Evolutionary conservation across 805 yeast genomes (phyloP), one percentile per base, ranked within the genome.

Genomic region (Pichia exigua): DNA sequence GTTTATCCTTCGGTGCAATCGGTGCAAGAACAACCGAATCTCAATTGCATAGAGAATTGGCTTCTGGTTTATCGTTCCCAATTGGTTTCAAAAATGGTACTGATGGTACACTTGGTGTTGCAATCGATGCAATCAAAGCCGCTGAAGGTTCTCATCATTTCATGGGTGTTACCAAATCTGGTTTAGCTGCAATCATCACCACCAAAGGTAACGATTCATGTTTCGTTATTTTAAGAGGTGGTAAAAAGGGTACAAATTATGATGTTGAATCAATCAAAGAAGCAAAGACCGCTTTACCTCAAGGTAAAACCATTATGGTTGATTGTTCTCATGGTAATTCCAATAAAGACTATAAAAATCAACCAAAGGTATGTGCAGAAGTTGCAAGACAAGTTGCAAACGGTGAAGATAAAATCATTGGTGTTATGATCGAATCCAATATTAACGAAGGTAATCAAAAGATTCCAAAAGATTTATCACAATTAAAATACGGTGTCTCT

Each of bases 21-120:
- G 99, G 99, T 66, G 99, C 99, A 52, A 85, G 99, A 76, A 92
- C 99, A 53, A 92, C 99, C 46, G 99, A 92, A 74, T 92, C 97
- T 44, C 99, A 92, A 72, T 80, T 92, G 55, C 99, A 92, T 75
- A 85, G 99, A 73, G 99, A 92, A 73, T 81, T 92, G 62, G 95
- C 98, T 21, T 91, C 97, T 10, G 99, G 99, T 49, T 77, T 94
- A 55, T 87, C 96, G n/a, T 92, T 92, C 92, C 99, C 99, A 53
- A 83, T 92, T 52, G 99, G 99, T 47, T 92, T 92, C 85, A 92
- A 92, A 74, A 92, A 92, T 69, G 99, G 98, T 70, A 92, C 99
- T 42, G 99, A 92, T 68, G 99, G 99, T 66, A 78, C 94, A 47
- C 74, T 92, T 56, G 85, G 82, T 53, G 97, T 92, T 56, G 96